These are phyloP conservation scores for Carnegiea gigantea DNA, from an alignment of 179 eudicot species.

Conservation along the genomic window DNA sequence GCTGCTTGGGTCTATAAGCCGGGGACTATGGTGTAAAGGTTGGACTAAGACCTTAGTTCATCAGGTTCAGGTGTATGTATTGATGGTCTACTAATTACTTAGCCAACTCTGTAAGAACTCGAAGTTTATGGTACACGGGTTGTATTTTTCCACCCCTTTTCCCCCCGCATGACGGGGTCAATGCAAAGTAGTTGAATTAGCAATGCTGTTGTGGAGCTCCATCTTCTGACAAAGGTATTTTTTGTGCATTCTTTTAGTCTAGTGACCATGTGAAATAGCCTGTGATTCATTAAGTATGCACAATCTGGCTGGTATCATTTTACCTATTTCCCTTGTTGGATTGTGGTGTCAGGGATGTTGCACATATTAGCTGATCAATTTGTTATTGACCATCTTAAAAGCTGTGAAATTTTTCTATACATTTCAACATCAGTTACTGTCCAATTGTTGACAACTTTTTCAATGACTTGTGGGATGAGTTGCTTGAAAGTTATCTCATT, in stretches of 20 bases:
- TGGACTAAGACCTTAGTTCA: background rate
- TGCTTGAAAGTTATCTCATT: conserved; percentile 7
- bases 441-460: conserved; percentile 11
- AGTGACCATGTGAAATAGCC: background rate
- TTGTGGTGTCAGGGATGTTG: background rate
- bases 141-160: background rate
- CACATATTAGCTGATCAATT: background rate
- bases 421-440: no score
- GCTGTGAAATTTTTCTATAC: no score
- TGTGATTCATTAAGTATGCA: background rate
- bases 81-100: background rate
- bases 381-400: background rate
- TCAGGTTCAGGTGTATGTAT: background rate
- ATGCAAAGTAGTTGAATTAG: background rate
- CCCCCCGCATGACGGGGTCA: background rate
- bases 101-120: background rate
- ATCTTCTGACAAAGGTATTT: background rate
- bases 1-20: no score
- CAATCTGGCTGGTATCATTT: background rate
- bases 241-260: background rate
- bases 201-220: background rate
- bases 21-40: no score
- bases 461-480: conserved; percentile 12
- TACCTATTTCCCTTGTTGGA: background rate
- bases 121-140: background rate